Evolutionary conservation across 768 basidiomycete genomes (phyloP), one percentile per base, ranked within the genome.

Genomic region (Mycena kentingensis): DNA sequence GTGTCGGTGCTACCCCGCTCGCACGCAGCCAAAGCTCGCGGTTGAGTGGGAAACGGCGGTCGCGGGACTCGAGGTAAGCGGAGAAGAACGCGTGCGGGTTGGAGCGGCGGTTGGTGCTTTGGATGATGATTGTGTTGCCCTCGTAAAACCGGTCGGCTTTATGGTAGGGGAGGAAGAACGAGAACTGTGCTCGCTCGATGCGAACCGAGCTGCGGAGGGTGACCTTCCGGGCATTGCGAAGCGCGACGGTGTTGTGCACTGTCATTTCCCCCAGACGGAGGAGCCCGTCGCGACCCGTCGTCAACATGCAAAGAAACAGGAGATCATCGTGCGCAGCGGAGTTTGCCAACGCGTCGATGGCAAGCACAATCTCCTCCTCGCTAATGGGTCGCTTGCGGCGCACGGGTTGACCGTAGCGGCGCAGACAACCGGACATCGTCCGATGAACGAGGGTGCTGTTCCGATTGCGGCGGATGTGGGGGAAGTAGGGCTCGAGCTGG

Each of bases 121-220:
- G 48, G 29, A 63, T 18, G 26, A 60, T 54, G 52, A 56, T 61
- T 13, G 24, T 36, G 59, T 63, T 69, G 12, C 64, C 65, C 26
- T 64, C 57, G 31, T 65, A 67, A 29, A 49, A 58, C 1, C n/a
- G 49, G 53, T 76, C 71, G 3, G 67, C 68, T 43, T 77, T 78
- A 54, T 76, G 75, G 0, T 37, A 25, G 0, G 73, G 73, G 0
- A 77, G 58, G 8, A 59, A 13, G 46, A 69, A 73, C 2, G 16
- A 15, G 34, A 42, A 61, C 2, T 10, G 29, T 3, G 54, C 12
- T 0, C 7, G 5, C 1, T 12, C 5, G 11, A 63, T 4, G 1
- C 5, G 16, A 1, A 69, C 52, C 3, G 64, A 49, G 15, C 31
- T 16, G 0, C 67, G 51, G 5, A 26, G 7, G 5, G 62, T 56